phyloP scores from a whole-genome alignment of 352 stramenopile species.

The Pythium guiyangense region DNA sequence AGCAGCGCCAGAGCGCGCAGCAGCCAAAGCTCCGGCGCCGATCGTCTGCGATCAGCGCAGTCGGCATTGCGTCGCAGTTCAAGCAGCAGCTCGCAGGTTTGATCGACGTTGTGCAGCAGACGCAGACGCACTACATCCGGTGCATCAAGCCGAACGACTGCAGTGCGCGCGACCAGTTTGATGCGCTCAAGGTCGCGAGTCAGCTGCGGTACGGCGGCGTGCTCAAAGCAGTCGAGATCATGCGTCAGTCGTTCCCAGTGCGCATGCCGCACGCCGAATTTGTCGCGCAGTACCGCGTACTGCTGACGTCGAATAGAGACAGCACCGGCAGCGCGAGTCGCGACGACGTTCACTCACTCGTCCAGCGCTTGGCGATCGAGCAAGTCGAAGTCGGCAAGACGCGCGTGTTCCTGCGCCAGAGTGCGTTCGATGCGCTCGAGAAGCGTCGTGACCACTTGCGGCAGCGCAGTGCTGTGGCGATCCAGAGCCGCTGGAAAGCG shows the following conservation, averaged over 20 bases:
- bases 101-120: slow-evolving; percentile 92
- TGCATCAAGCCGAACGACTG: slow-evolving; percentile 98
- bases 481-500: slow-evolving; percentile 54
- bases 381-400: slow-evolving; percentile 63
- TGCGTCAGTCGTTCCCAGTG: slow-evolving; percentile 78
- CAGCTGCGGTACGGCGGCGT: slow-evolving; percentile 84
- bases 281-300: slow-evolving; percentile 41
- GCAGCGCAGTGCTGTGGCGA: slow-evolving; percentile 17
- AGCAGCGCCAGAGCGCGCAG: slow-evolving; percentile 20
- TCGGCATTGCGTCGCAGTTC: slow-evolving; percentile 91
- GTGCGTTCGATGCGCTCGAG: slow-evolving; percentile 60
- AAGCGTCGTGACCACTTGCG: slow-evolving; percentile 35
- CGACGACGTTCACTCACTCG: neutral
- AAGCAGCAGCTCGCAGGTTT: slow-evolving; percentile 91
- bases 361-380: slow-evolving; percentile 15
- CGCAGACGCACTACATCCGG: slow-evolving; percentile 96
- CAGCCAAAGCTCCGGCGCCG: slow-evolving; percentile 50
- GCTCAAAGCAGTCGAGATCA: slow-evolving; percentile 81
- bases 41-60: slow-evolving; percentile 62
- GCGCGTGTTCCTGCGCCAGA: slow-evolving; percentile 63
- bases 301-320: neutral
- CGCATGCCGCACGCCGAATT: slow-evolving; percentile 73
- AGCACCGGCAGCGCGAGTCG: neutral
- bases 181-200: slow-evolving; percentile 62
- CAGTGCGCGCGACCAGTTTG: slow-evolving; percentile 89